Evolutionary conservation across 2,329 filamentous ascomycete species (phyloP).

Genomic region (Aspergillus luchuensis): DNA sequence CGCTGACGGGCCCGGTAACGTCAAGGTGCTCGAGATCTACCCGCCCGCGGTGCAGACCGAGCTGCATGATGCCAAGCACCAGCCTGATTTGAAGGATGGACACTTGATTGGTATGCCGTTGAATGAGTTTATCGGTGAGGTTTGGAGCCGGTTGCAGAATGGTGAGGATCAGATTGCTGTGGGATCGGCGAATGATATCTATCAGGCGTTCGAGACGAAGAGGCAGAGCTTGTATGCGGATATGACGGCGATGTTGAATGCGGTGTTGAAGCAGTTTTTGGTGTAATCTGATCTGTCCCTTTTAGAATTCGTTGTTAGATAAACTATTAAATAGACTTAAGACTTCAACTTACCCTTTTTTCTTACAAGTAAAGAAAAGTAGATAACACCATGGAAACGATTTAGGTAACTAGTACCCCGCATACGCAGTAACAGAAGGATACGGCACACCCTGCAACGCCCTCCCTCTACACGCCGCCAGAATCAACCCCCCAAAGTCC

Average conservation of each 20-base stretch:
- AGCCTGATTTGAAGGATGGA: conserved; percentile 56
- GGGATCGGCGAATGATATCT: conserved; percentile 45
- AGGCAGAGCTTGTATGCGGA: conserved; percentile 47
- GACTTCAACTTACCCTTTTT: no score
- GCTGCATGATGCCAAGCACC: conserved; percentile 57
- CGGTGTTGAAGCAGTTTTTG: conserved; percentile 26
- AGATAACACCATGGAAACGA: background rate
- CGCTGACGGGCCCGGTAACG: conserved; percentile 39
- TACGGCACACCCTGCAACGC: conserved; percentile 15
- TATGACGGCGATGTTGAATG: conserved; percentile 27
- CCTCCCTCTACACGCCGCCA: conserved; percentile 31
- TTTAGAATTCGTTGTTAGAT: no score
- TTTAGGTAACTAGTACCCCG: background rate
- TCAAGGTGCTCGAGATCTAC: conserved; percentile 59
- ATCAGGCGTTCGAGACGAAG: conserved; percentile 51
- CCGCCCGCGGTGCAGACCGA: conserved; percentile 61
- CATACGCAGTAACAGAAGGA: conserved; percentile 15
- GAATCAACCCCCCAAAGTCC: conserved; percentile 25
- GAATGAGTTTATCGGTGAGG: conserved; percentile 53
- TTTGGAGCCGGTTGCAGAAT: conserved; percentile 48
- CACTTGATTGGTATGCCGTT: conserved; percentile 57
- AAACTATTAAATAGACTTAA: no score
- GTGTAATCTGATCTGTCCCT: conserved; percentile 4
- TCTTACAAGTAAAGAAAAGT: no score
- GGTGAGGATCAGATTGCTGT: conserved; percentile 58